These are phyloP conservation scores for Trichoderma sp. DNA, from an alignment of 2,329 filamentous ascomycete species.

Conservation along the genomic window DNA sequence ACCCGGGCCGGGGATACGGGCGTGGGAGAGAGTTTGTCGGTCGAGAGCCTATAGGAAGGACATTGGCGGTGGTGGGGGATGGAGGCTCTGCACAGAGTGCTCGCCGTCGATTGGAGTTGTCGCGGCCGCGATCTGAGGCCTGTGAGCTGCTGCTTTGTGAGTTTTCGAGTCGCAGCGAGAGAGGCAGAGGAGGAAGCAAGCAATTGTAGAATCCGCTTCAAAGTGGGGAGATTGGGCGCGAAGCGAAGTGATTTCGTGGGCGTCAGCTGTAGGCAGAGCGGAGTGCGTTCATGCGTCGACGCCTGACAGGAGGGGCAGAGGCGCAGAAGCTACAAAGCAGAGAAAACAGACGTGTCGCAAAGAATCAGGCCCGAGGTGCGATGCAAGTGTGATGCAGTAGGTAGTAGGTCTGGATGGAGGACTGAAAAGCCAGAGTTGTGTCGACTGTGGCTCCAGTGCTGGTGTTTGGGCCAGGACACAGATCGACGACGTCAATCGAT, in stretches of 20 bases:
- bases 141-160: background rate
- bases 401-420: background rate
- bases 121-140: background rate
- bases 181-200: background rate
- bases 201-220: background rate
- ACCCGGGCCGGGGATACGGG: constrained; percentile 63
- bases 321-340: background rate
- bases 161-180: background rate
- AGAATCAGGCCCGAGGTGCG: background rate
- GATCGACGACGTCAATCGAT: background rate
- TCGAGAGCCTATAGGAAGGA: constrained; percentile 25
- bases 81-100: constrained; percentile 11
- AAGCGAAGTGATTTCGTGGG: constrained; percentile 10
- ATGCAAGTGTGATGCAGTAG: background rate
- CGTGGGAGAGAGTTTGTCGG: constrained; percentile 22
- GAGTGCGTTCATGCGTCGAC: constrained; percentile 20
- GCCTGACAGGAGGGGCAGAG: constrained; percentile 22
- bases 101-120: constrained; percentile 10
- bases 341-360: background rate
- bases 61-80: constrained; percentile 28
- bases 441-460: background rate
- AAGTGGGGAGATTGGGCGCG: constrained; percentile 23
- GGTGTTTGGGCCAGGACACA: background rate
- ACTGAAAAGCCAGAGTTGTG: background rate
- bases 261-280: constrained; percentile 1